Conservation (phyloP, 805 yeast species). For the Candida nitratophila region DNA sequence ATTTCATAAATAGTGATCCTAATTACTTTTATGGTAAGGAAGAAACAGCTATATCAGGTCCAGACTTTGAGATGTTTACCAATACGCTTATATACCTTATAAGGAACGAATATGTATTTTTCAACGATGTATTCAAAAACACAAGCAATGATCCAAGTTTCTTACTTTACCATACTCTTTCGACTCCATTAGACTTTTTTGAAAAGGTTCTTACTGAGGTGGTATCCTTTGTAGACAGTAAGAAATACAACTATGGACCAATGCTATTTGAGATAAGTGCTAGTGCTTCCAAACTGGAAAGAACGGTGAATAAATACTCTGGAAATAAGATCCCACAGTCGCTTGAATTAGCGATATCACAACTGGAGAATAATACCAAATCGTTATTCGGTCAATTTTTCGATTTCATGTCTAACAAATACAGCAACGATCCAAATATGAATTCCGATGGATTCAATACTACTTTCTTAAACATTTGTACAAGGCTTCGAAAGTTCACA, state of each 20-base stretch:
- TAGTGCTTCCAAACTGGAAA: conserved; percentile 3
- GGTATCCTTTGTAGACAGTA: conserved; percentile 30
- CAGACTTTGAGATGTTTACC: conserved; percentile 35
- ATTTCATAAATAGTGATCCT: conserved; percentile 18
- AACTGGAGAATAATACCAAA: conserved; percentile 12
- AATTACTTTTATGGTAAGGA: conserved; percentile 23
- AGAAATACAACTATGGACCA: conserved; percentile 41
- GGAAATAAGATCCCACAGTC: conserved; percentile 9
- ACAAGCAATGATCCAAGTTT: conserved; percentile 28
- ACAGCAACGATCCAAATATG: conserved; percentile 28
- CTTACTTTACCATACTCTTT: conserved; percentile 13
- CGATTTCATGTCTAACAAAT: conserved; percentile 43
- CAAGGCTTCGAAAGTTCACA: conserved; percentile 56
- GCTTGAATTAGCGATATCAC: conserved; percentile 5
- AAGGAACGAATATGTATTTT: conserved; percentile 40
- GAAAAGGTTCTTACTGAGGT: background rate
- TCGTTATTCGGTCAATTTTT: conserved; percentile 51
- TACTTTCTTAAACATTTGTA: conserved; percentile 56
- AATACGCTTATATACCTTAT: conserved; percentile 44
- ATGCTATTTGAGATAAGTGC: conserved; percentile 13
- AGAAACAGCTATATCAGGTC: background rate
- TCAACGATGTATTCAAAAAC: conserved; percentile 27
- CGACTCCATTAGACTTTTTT: background rate
- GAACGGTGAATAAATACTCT: conserved; percentile 9
- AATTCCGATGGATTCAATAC: conserved; percentile 17